A percentile compares a stretch with the other conserved stretches of the same genome.
These are phyloP conservation scores for Dioscorea zingiberensis DNA, from an alignment of 106 monocot genomes.

Conservation along the genomic window DNA sequence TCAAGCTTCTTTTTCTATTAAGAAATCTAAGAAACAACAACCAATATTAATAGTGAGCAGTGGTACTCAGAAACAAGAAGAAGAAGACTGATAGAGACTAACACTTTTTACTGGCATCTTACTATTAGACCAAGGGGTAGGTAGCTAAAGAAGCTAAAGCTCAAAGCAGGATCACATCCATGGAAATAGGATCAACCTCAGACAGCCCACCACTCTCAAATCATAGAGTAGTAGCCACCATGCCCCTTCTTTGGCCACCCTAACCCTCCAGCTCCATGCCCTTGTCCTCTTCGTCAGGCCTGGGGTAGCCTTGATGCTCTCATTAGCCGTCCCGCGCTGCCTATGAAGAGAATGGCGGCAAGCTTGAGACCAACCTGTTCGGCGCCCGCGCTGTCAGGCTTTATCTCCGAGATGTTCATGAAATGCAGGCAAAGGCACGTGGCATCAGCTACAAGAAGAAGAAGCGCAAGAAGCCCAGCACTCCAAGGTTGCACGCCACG, in stretches of 20 bases:
- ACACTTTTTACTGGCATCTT: too few species aligned
- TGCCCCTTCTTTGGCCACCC: slow-evolving; percentile 15
- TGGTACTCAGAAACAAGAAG: too few species aligned
- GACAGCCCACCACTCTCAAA: slow-evolving; percentile 4
- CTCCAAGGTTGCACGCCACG: too few species aligned
- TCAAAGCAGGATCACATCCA: neutral
- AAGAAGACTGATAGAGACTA: too few species aligned
- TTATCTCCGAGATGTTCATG: slow-evolving; percentile 9
- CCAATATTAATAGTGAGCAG: too few species aligned
- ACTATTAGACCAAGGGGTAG: too few species aligned
- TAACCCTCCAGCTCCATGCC: slow-evolving; percentile 13
- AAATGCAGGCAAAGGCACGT: slow-evolving; percentile 5
- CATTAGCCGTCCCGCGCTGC: slow-evolving; percentile 11
- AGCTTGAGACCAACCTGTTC: slow-evolving; percentile 11
- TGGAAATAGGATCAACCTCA: neutral
- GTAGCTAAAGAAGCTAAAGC: too few species aligned
- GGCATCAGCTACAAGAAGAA: slow-evolving; percentile 10
- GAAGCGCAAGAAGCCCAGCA: slow-evolving; percentile 10
- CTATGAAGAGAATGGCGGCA: slow-evolving; percentile 11
- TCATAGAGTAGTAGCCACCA: neutral
- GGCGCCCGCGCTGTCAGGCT: slow-evolving; percentile 12
- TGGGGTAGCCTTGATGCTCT: slow-evolving; percentile 12
- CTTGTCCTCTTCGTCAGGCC: slow-evolving; percentile 8
- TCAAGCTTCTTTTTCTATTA: too few species aligned
- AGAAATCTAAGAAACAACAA: too few species aligned